These are phyloP conservation scores for Ganoderma lingzhi DNA, from an alignment of 1,284 basidiomycete species.

Conservation along the genomic window DNA sequence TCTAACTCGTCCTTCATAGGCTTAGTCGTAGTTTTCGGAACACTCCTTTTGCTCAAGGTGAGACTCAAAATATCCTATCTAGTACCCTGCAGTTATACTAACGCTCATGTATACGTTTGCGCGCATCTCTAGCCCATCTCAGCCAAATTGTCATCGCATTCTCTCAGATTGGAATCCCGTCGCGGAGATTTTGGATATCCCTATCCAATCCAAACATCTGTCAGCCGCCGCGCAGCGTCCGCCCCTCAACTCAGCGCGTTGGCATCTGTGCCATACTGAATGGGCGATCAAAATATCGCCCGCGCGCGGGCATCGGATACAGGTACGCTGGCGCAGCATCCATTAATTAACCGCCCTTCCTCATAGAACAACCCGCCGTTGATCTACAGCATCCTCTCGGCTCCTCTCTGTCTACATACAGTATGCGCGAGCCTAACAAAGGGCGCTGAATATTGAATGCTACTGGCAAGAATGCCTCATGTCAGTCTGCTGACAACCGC, in stretches of 20 bases:
- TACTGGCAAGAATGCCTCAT: not conserved
- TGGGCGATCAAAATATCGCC: not conserved
- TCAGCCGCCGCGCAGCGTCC: not conserved
- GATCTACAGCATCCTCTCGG: not conserved
- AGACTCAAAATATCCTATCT: not conserved
- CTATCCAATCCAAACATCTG: not conserved
- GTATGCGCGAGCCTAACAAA: not conserved
- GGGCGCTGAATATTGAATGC: not conserved
- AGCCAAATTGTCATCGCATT: slow-evolving; percentile 10
- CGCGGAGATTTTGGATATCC: slow-evolving; percentile 14
- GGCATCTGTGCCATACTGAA: slow-evolving; percentile 5
- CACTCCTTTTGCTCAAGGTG: not conserved
- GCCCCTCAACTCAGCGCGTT: not conserved
- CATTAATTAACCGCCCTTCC: not conserved
- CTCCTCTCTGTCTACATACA: not conserved
- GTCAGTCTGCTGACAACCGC: not conserved
- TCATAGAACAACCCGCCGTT: not conserved
- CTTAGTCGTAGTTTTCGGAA: not conserved
- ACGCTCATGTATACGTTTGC: slow-evolving; percentile 7
- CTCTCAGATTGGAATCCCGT: not conserved
- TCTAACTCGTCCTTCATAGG: not conserved
- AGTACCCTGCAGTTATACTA: not conserved
- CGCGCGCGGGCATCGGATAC: not conserved
- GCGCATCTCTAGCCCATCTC: slow-evolving; percentile 2
- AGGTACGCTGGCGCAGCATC: not conserved